Percentiles rank a stretch among this genome's conserved stretches.
phyloP scores from a whole-genome alignment of 1,284 basidiomycete species.

The Cryptococcus amylolentus region DNA sequence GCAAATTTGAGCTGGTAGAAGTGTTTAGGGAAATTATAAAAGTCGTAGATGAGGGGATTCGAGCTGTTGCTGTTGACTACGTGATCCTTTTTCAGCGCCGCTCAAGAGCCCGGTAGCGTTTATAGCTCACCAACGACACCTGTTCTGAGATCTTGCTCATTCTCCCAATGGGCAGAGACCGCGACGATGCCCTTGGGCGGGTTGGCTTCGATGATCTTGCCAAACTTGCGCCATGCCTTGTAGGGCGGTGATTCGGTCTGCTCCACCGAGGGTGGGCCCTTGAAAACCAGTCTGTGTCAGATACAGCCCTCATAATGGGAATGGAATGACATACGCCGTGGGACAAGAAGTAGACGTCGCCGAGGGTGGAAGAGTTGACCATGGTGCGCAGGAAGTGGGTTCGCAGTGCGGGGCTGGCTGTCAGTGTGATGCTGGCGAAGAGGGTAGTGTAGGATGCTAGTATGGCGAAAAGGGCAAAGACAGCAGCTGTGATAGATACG shows the following conservation, averaged over 20 bases:
- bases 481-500: no score
- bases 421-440: not conserved
- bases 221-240: conserved; percentile 48
- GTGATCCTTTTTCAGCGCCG: not conserved
- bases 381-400: not conserved
- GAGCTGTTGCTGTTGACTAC: conserved; percentile 43
- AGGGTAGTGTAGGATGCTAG: not conserved
- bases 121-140: conserved; percentile 34
- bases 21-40: conserved; percentile 50
- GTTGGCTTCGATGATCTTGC: conserved; percentile 34
- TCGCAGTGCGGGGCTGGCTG: not conserved
- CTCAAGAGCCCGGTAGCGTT: no score
- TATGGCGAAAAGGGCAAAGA: not conserved
- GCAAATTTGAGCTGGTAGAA: conserved; percentile 49
- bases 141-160: conserved; percentile 7
- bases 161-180: conserved; percentile 54
- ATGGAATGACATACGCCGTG: conserved; percentile 33
- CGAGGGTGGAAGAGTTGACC: conserved; percentile 10
- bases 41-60: conserved; percentile 52
- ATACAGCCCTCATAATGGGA: not conserved
- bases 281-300: not conserved
- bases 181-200: conserved; percentile 48
- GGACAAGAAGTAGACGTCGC: conserved; percentile 46
- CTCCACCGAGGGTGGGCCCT: conserved; percentile 51
- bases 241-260: conserved; percentile 44